Conservation (phyloP, 306 rosid species). For the Rosa multiflora region DNA sequence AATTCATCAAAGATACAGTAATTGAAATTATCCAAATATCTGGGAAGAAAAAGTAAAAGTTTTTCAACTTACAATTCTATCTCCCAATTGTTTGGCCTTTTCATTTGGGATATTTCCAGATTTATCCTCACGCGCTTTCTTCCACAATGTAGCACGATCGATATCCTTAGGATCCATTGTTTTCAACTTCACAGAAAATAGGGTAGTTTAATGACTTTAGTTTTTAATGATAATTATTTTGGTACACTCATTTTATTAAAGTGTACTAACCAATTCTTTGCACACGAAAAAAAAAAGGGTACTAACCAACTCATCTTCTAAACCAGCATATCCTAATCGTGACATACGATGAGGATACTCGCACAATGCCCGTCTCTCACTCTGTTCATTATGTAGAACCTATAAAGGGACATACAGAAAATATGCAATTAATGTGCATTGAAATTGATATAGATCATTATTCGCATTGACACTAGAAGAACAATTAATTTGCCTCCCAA, state of each 20-base stretch:
- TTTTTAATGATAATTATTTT: too few relatives aligned
- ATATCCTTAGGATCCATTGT: background rate
- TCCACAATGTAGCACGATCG: background rate
- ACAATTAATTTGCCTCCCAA: background rate
- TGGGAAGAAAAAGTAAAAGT: background rate
- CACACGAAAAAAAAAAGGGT: too few relatives aligned
- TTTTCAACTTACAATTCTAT: background rate
- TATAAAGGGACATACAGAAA: background rate
- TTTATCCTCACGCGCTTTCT: background rate
- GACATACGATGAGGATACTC: background rate
- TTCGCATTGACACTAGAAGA: background rate
- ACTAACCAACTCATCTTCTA: background rate
- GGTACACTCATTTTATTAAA: too few relatives aligned
- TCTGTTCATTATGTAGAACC: background rate
- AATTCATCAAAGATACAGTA: too few relatives aligned
- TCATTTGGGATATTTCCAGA: background rate
- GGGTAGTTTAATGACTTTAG: background rate
- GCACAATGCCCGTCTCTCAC: too few relatives aligned
- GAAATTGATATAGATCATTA: background rate
- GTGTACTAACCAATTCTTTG: too few relatives aligned
- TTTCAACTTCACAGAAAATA: background rate
- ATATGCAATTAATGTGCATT: background rate
- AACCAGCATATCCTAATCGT: background rate
- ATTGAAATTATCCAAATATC: too few relatives aligned
- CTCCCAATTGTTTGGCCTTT: background rate